These are phyloP conservation scores for Barbarea vulgaris DNA, from an alignment of 345 rosid genomes.

Conservation along the genomic window DNA sequence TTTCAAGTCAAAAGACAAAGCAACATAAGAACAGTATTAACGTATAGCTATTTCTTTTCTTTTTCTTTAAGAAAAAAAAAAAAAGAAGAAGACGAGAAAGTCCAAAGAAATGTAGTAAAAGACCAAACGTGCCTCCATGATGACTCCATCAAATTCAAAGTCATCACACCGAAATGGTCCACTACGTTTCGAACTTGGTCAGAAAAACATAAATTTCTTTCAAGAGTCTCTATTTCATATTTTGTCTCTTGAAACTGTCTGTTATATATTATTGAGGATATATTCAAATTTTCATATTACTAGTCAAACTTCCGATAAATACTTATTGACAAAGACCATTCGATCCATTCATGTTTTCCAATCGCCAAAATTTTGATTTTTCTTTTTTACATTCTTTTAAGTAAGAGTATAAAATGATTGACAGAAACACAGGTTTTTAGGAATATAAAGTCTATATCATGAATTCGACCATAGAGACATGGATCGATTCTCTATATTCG, in stretches of 20 bases:
- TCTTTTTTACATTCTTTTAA: not conserved
- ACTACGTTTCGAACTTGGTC: slow-evolving; percentile 35
- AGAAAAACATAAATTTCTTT: slow-evolving; percentile 24
- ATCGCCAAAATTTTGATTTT: not conserved
- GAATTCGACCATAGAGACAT: slow-evolving; percentile 27
- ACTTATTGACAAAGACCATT: slow-evolving; percentile 27
- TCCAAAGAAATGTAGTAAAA: slow-evolving; percentile 31
- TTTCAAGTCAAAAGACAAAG: slow-evolving; percentile 39
- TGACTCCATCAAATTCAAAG: slow-evolving; percentile 36
- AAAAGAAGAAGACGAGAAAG: slow-evolving; percentile 21
- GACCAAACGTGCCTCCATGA: slow-evolving; percentile 43
- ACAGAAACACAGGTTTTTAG: not conserved
- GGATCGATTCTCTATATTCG: slow-evolving; percentile 23
- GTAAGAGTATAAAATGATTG: not conserved
- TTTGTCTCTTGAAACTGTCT: slow-evolving; percentile 36
- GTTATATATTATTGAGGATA: not conserved
- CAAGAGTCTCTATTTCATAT: slow-evolving; percentile 31
- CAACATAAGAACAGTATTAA: slow-evolving; percentile 36
- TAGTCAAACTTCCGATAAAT: slow-evolving; percentile 33
- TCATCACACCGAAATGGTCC: slow-evolving; percentile 40
- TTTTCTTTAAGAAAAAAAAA: not conserved
- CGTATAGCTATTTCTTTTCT: not conserved
- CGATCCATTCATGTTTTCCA: slow-evolving; percentile 30
- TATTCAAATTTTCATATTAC: slow-evolving; percentile 17
- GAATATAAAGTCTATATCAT: slow-evolving; percentile 21